A percentile compares a stretch with the other conserved stretches of the same genome.
phyloP scores from a whole-genome alignment of 1,139 yeast species.

The Yamadazyma songkhlaensis region DNA sequence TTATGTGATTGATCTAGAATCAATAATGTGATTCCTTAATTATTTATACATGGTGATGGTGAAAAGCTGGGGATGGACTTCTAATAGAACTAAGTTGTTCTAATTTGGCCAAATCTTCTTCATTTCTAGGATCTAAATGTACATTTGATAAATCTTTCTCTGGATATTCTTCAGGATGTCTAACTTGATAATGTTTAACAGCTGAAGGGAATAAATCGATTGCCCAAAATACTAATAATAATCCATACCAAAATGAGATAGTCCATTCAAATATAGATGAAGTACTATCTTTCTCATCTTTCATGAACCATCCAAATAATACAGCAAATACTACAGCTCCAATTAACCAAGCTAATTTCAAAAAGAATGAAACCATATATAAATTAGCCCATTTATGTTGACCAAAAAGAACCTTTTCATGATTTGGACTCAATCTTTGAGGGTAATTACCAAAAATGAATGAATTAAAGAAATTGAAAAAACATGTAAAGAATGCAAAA shows the following conservation, averaged over 20 bases:
- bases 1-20: too few relatives aligned
- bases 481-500: conserved; percentile 63
- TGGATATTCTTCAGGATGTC: conserved; percentile 21
- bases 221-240: conserved; percentile 61
- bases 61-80: conserved; percentile 11
- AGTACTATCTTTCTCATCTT: conserved; percentile 32
- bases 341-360: conserved; percentile 64
- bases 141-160: conserved; percentile 12
- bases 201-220: conserved; percentile 73
- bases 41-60: too few relatives aligned
- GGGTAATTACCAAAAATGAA: conserved; percentile 59
- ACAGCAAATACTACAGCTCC: conserved; percentile 72
- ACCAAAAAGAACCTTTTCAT: conserved; percentile 42
- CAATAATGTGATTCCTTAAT: too few relatives aligned
- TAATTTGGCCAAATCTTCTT: conserved; percentile 12
- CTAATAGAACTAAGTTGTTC: conserved; percentile 18
- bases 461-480: conserved; percentile 60
- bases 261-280: conserved; percentile 80
- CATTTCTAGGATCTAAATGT: conserved; percentile 14
- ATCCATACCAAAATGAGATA: conserved; percentile 78
- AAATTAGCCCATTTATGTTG: conserved; percentile 34
- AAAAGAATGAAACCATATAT: conserved; percentile 48
- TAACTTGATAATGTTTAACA: conserved; percentile 24
- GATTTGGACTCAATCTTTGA: conserved; percentile 37
- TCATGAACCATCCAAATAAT: conserved; percentile 56